Percentiles rank a stretch among this genome's conserved stretches.
Evolutionary conservation across 2,329 filamentous ascomycete species (phyloP).

Genomic region (Acrocalymma vagum): DNA sequence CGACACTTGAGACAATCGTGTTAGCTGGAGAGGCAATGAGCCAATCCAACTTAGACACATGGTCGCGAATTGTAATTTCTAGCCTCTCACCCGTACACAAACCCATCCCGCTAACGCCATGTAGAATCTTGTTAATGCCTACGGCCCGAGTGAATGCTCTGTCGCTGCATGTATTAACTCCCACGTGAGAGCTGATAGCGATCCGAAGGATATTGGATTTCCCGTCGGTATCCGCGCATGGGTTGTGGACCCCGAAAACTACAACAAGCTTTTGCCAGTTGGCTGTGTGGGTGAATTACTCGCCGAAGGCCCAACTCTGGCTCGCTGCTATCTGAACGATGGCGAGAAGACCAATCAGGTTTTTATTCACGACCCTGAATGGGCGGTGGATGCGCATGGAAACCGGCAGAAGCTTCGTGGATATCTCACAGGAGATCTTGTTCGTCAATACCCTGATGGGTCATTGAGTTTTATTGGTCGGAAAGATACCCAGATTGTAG

Average conservation of each 20-base stretch:
- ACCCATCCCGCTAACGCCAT: constrained; percentile 11
- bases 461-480: constrained; percentile 16
- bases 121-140: constrained; percentile 18
- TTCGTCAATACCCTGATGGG: constrained; percentile 8
- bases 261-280: constrained; percentile 6
- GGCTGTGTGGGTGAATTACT: constrained; percentile 9
- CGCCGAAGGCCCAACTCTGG: constrained; percentile 7
- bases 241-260: constrained; percentile 27
- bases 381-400: constrained; percentile 4
- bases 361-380: constrained; percentile 8
- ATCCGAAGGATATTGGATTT: constrained; percentile 24
- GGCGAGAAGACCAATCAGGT: constrained; percentile 4
- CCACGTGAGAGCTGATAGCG: constrained; percentile 13
- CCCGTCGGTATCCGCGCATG: constrained; percentile 23
- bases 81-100: constrained; percentile 2
- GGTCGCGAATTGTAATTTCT: constrained; percentile 34
- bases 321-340: constrained; percentile 10
- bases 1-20: constrained; percentile 50
- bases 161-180: constrained; percentile 18
- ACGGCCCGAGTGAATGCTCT: constrained; percentile 7
- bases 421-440: constrained; percentile 18
- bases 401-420: background rate
- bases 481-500: constrained; percentile 16
- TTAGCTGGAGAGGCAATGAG: constrained; percentile 52
- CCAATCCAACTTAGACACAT: constrained; percentile 17